Percentiles rank a stretch among this genome's conserved stretches.
These are phyloP conservation scores for Melampsora larici-populina DNA, from an alignment of 1,284 basidiomycete genomes.

Conservation along the genomic window DNA sequence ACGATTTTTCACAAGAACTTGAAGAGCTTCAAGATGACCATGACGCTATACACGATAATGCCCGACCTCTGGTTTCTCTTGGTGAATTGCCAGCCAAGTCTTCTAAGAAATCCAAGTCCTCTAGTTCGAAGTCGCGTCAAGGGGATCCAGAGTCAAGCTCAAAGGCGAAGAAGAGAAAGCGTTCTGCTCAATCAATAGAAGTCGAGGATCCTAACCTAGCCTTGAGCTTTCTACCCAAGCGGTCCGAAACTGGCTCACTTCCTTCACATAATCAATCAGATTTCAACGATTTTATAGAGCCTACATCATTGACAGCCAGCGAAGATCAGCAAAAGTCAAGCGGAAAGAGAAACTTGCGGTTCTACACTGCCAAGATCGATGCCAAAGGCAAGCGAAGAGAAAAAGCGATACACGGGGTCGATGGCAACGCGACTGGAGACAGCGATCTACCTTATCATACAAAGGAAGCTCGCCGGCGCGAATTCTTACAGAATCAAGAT, in stretches of 20 bases:
- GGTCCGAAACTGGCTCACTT: conserved; percentile 1
- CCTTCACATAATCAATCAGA: not conserved
- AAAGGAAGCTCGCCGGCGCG: conserved; percentile 56
- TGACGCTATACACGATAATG: conserved; percentile 1
- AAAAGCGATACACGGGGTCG: conserved; percentile 59
- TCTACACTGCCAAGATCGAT: conserved; percentile 79
- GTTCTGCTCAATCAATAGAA: not conserved
- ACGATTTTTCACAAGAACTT: conserved; percentile 30
- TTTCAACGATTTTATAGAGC: conserved; percentile 69
- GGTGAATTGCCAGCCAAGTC: not conserved
- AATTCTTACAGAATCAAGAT: conserved; percentile 56
- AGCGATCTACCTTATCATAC: conserved; percentile 77
- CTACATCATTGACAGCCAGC: conserved; percentile 64
- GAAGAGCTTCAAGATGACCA: conserved; percentile 19
- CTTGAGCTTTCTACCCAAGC: conserved; percentile 14
- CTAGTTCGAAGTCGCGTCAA: not conserved
- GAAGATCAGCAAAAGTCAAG: conserved; percentile 78
- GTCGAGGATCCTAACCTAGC: conserved; percentile 34
- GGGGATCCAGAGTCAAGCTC: not conserved
- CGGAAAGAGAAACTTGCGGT: conserved; percentile 73
- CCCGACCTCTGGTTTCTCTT: not conserved
- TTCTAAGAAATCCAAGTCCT: not conserved
- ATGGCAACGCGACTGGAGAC: conserved; percentile 60
- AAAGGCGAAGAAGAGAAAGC: conserved; percentile 23
- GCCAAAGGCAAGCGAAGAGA: conserved; percentile 61